Base-by-base conservation (phyloP, 2,329 filamentous ascomycete species). In the Shiraia sp. region DNA sequence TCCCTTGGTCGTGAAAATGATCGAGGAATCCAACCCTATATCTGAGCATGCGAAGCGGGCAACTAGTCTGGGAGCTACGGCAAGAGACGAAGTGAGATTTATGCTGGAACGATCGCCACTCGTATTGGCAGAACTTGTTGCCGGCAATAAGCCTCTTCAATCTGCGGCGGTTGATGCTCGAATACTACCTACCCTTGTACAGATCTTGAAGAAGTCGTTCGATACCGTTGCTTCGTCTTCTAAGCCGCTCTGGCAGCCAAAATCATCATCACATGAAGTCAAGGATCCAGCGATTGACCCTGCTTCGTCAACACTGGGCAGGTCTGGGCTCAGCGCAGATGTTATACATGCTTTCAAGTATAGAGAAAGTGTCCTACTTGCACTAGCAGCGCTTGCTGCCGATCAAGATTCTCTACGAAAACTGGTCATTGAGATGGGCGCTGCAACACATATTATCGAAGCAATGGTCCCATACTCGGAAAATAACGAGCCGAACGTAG, bases 351-450 rank as follows among this genome's bases (percentile, higher is more conserved):
- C 85, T 16, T 84, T 91, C 68, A 85, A 79, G 54, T 80, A 90
- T 51, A 82, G 93, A 39, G 87, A 92, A 67, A 85, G 81, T 35
- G 81, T 85, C 1, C 72, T 97, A 13, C 85, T 85, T 59, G 90
- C 90, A 2, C 74, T 97, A 41, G 88, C 88, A n/a, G 86, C 90
- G 2, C 75, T 97, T 36, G 83, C 88, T 2, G 82, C 88, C 2
- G 86, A 86, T 55, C 90, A 90, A 58, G 90, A 97, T 55, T 82
- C 87, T 16, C 89, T 92, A 61, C 80, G 91, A 30, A 95, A 95
- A 62, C 79, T 80, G 0, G 80, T 97, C 32, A 87, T 93, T 37
- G 86, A 91, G 16, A 82, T 88, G 55, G 89, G 90, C n/a, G 81
- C 88, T 35, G 78, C 95, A 31, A 79, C 83, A 1, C 90, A 87